A percentile compares a stretch with the other conserved stretches of the same genome.
These are phyloP conservation scores for Pinus albicaulis DNA, from an alignment of 75 land plant genomes.

Conservation along the genomic window DNA sequence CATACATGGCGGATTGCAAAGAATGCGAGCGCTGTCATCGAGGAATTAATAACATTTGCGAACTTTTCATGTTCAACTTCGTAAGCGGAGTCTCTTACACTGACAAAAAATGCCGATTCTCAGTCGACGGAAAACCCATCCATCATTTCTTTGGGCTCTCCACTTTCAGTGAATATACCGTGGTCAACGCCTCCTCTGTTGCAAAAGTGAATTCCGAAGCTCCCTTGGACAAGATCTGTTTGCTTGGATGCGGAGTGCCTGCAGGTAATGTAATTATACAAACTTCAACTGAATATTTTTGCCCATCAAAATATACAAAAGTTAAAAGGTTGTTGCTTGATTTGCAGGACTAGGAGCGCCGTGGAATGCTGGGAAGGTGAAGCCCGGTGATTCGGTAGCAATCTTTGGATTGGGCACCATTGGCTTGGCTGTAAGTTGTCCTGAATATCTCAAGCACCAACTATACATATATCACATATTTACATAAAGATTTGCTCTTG, in stretches of 20 bases:
- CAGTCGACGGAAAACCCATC: slow-evolving; percentile 5
- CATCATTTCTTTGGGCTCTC: slow-evolving; percentile 2
- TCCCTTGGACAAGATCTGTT: slow-evolving; percentile 13
- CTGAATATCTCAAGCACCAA: too few relatives aligned
- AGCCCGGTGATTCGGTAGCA: slow-evolving; percentile 30
- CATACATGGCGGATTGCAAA: slow-evolving; percentile 9
- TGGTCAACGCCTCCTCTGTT: slow-evolving; percentile 9
- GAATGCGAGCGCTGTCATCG: slow-evolving; percentile 11
- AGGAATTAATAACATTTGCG: slow-evolving; percentile 12
- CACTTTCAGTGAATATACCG: slow-evolving; percentile 22
- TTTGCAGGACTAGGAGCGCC: slow-evolving; percentile 34
- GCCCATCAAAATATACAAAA: neutral
- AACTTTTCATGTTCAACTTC: slow-evolving; percentile 7
- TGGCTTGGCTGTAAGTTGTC: slow-evolving; percentile 30
- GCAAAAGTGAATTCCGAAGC: slow-evolving; percentile 17
- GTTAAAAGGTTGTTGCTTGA: neutral
- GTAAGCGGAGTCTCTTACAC: slow-evolving; percentile 19
- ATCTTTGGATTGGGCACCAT: slow-evolving; percentile 35
- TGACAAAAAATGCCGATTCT: slow-evolving; percentile 23
- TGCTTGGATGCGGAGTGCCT: slow-evolving; percentile 16
- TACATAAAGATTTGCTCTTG: too few relatives aligned
- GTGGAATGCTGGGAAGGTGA: slow-evolving; percentile 36
- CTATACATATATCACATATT: too few relatives aligned
- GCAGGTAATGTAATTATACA: slow-evolving; percentile 9
- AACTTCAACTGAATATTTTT: too few relatives aligned